Conservation (phyloP, 257 asterid genomes). For the Salvia splendens region DNA sequence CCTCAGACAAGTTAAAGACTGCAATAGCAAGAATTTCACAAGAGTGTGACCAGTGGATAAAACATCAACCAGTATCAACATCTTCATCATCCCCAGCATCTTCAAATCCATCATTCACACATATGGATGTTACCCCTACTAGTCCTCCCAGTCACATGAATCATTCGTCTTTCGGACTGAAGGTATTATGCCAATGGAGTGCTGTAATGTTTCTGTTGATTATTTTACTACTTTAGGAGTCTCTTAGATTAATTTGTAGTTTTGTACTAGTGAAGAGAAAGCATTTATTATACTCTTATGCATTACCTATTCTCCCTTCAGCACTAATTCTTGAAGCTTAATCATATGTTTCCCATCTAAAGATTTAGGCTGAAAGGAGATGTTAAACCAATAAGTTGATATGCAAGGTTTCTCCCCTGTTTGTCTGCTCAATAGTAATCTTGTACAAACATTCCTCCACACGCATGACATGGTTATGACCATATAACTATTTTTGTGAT, state of each 20-base stretch:
- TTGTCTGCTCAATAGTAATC: slow-evolving; percentile 2
- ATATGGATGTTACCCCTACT: slow-evolving; percentile 84
- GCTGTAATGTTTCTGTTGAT: slow-evolving; percentile 13
- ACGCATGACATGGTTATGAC: slow-evolving; percentile 12
- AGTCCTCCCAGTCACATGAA: slow-evolving; percentile 74
- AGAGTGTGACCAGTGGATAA: slow-evolving; percentile 94
- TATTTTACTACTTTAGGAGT: slow-evolving; percentile 17
- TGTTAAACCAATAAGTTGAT: slow-evolving; percentile 6
- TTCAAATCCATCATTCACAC: slow-evolving; percentile 49
- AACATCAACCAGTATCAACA: slow-evolving; percentile 52
- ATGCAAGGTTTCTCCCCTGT: not conserved
- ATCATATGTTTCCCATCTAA: not conserved
- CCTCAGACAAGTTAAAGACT: slow-evolving; percentile 79
- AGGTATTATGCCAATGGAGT: slow-evolving; percentile 55
- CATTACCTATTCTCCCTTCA: too few species aligned
- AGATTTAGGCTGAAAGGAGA: not conserved
- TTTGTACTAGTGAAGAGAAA: not conserved
- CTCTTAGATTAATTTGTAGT: slow-evolving; percentile 1
- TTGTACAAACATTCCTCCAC: not conserved
- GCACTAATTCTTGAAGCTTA: slow-evolving; percentile 17
- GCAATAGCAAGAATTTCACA: slow-evolving; percentile 82
- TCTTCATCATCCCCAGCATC: slow-evolving; percentile 65
- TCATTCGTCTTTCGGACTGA: slow-evolving; percentile 55
- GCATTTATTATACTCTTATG: not conserved
- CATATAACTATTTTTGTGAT: not conserved